phyloP scores from a whole-genome alignment of 257 asterid species.

The Echium plantagineum region DNA sequence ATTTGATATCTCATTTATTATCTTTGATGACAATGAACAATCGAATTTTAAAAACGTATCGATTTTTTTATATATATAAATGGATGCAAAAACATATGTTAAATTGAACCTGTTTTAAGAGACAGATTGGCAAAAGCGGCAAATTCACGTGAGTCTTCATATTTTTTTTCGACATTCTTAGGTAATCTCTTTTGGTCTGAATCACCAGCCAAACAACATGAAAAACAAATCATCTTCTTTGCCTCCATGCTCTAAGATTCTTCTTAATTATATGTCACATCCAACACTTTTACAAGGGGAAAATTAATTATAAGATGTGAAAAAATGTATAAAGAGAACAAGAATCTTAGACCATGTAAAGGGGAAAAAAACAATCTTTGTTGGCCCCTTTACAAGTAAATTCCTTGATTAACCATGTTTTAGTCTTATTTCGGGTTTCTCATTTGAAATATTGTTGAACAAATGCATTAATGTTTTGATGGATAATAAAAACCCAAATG shows the following conservation, averaged over 20 bases:
- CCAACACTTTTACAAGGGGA: background rate
- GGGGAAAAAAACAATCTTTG: conserved; percentile 20
- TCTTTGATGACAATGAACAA: no score
- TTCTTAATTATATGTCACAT: no score
- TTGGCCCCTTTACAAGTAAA: conserved; percentile 29
- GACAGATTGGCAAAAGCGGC: conserved; percentile 32
- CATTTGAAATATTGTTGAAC: background rate
- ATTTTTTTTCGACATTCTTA: no score
- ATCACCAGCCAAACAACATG: conserved; percentile 60
- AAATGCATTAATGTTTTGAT: background rate
- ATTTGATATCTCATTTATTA: no score
- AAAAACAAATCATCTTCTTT: conserved; percentile 46
- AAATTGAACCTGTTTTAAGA: conserved; percentile 17
- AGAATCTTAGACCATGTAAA: conserved; percentile 22
- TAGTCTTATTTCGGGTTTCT: background rate
- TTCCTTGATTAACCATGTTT: no score
- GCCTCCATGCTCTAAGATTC: conserved; percentile 9
- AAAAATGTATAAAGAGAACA: conserved; percentile 10
- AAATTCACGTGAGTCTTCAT: conserved; percentile 4
- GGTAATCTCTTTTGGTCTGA: conserved; percentile 11
- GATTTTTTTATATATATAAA: no score
- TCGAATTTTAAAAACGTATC: no score
- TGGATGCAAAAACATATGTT: background rate
- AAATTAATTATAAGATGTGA: background rate
- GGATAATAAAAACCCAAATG: background rate